Evolutionary conservation across 768 basidiomycete species (phyloP).

Genomic region (Naganishia onofrii): DNA sequence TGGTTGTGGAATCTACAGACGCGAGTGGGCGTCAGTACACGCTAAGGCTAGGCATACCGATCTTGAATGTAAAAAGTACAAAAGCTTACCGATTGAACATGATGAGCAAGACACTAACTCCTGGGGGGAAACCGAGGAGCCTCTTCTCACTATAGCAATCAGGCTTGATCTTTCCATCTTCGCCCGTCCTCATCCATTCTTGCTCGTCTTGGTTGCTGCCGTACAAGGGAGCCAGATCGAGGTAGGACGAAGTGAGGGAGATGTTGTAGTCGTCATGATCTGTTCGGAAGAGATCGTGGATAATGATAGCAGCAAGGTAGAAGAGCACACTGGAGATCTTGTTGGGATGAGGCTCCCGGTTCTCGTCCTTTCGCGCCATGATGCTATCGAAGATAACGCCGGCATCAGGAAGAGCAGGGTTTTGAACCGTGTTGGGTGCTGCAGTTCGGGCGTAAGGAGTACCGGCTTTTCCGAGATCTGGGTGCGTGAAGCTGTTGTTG

Average conservation of each 20-base stretch:
- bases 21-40: neutral
- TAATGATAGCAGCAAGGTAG: conserved; percentile 1
- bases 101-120: neutral
- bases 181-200: neutral
- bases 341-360: neutral
- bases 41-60: neutral
- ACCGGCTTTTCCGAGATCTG: neutral
- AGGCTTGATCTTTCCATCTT: conserved; percentile 7
- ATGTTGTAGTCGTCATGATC: neutral
- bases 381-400: neutral
- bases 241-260: neutral
- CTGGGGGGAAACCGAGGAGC: neutral
- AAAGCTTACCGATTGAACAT: neutral
- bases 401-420: neutral
- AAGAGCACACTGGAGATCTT: neutral
- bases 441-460: neutral
- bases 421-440: neutral
- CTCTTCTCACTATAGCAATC: neutral
- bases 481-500: neutral
- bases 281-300: neutral
- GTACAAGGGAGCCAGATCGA: neutral
- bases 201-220: neutral
- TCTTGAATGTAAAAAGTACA: too few species aligned
- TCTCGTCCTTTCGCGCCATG: conserved; percentile 6
- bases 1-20: neutral